Conservation (phyloP, 768 basidiomycete genomes). For the Clavaria fumosa region DNA sequence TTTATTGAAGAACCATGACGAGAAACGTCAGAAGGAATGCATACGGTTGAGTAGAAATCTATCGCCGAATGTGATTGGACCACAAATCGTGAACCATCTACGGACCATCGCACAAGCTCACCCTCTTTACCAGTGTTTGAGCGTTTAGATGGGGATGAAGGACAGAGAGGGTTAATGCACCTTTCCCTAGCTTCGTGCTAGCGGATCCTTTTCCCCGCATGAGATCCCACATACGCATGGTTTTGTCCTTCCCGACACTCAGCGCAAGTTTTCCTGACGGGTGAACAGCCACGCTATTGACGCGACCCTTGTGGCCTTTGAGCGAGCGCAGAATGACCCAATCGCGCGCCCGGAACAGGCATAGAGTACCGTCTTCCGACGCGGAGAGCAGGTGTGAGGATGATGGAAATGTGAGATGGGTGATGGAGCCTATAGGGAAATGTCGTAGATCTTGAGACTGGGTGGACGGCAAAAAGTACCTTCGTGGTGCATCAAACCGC, state of each 20-base stretch:
- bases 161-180: conserved; percentile 27
- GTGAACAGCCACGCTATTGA: conserved; percentile 84
- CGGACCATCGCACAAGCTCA: conserved; percentile 83
- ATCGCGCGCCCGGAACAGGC: conserved; percentile 83
- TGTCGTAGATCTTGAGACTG: conserved; percentile 2
- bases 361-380: conserved; percentile 84
- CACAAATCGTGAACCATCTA: conserved; percentile 59
- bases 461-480: conserved; percentile 29
- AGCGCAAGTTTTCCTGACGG: conserved; percentile 85
- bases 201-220: conserved; percentile 88
- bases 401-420: conserved; percentile 72
- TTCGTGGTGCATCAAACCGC: conserved; percentile 88
- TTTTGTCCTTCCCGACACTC: conserved; percentile 81
- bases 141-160: no score
- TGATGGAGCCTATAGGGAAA: conserved; percentile 62
- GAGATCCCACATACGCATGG: conserved; percentile 95
- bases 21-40: conserved; percentile 10
- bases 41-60: conserved; percentile 72
- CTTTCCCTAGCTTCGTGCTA: conserved; percentile 80
- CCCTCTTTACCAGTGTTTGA: conserved; percentile 41
- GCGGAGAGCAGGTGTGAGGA: conserved; percentile 83
- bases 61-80: conserved; percentile 65
- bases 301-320: conserved; percentile 86
- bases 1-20: neutral
- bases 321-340: conserved; percentile 81